Base-by-base conservation (phyloP, 2,329 filamentous ascomycete genomes). In the Aureobasidium sp. region DNA sequence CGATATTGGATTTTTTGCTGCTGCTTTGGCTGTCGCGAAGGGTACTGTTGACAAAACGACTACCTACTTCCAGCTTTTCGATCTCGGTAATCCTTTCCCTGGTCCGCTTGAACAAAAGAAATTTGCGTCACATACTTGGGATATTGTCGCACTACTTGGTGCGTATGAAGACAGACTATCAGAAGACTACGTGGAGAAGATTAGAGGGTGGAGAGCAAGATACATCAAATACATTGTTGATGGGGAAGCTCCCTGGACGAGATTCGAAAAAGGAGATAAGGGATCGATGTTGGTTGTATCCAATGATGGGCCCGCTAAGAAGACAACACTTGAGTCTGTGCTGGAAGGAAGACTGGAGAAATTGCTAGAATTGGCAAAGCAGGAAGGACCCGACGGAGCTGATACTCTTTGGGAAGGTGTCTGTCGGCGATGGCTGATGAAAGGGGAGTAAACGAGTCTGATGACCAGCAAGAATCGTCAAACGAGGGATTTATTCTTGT, bases 61-160 rank as follows among this genome's bases (percentile, higher is more conserved):
- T 1, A 68, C 64, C 4, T 68, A 69, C 33, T 55, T 68, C 0
- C 58, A 67, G 16, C 42, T 70, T n/a, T 70, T 70, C 47, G 68
- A 69, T 36, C 63, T 70, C 1, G 64, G 66, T 6, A 70, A 69
- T 27, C 69, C 69, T 9, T 70, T 70, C 48, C 48, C 47, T 16
- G 68, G 66, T 1, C 61, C 59, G 3, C 61, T 70, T 15, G 59
- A 65, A 2, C 43, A 62, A 11, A 36, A 59, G 0, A 62, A 66
- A 16, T 70, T 67, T 31, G 69, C 69, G 15, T 69, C 67, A 16
- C 68, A 70, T 47, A 70, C 69, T 1, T 69, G 67, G 67, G 69
- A 70, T 18, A 64, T 69, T 18, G 65, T 69, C 3, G 68, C 66
- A 2, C 27, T 70, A 16, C 64, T 70, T 2, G 69, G 69, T 3